Conservation (phyloP, 345 rosid species). For the Iberis pinnata region DNA sequence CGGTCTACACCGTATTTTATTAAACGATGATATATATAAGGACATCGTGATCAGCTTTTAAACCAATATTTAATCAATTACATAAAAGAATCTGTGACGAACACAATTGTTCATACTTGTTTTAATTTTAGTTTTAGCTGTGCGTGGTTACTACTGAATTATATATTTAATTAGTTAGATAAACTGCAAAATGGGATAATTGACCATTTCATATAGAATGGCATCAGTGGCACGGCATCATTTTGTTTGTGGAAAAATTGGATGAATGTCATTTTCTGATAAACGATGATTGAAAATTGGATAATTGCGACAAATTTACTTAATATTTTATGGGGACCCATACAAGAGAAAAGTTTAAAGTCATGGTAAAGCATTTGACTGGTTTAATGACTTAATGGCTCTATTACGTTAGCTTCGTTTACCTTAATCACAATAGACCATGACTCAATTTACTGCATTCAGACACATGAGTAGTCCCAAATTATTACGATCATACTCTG, state of each 20-base stretch:
- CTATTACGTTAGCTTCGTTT: slow-evolving; percentile 13
- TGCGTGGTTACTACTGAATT: neutral
- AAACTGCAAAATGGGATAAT: slow-evolving; percentile 11
- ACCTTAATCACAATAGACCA: slow-evolving; percentile 6
- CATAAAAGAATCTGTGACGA: slow-evolving; percentile 19
- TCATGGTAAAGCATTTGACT: slow-evolving; percentile 27
- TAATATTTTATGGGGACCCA: slow-evolving; percentile 11
- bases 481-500: too few species aligned
- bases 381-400: neutral
- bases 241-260: slow-evolving; percentile 20
- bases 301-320: slow-evolving; percentile 1
- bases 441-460: too few species aligned
- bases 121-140: slow-evolving; percentile 1
- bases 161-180: slow-evolving; percentile 8
- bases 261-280: neutral
- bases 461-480: too few species aligned
- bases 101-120: neutral
- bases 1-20: neutral
- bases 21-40: neutral
- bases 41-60: neutral
- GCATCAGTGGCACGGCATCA: slow-evolving; percentile 18
- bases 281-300: neutral
- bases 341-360: slow-evolving; percentile 8
- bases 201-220: slow-evolving; percentile 22
- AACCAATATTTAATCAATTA: neutral